phyloP scores from a whole-genome alignment of 352 stramenopile genomes.

The Lagenidium giganteum region DNA sequence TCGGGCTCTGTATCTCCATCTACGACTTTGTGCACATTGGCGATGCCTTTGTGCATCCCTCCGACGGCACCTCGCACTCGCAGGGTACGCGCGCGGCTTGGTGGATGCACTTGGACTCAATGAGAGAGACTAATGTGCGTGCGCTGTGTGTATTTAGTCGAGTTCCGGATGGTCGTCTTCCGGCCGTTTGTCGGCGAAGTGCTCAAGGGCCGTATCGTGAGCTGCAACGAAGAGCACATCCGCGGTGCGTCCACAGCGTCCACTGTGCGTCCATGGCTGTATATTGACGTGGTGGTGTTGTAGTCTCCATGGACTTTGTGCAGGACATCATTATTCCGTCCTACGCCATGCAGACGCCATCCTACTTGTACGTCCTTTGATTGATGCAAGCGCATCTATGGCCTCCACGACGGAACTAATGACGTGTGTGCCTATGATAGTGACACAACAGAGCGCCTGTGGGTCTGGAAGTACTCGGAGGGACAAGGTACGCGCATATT shows the following conservation, averaged over 20 bases:
- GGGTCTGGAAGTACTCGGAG: conserved; percentile 86
- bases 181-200: conserved; percentile 85
- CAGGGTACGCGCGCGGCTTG: conserved; percentile 31
- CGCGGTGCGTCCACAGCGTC: conserved; percentile 26
- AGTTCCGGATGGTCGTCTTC: conserved; percentile 89
- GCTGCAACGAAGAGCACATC: conserved; percentile 87
- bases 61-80: conserved; percentile 83
- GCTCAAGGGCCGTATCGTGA: conserved; percentile 85
- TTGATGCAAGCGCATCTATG: neutral
- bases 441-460: conserved; percentile 70
- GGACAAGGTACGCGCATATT: conserved; percentile 36
- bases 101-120: neutral
- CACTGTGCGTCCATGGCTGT: neutral
- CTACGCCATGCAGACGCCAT: conserved; percentile 84
- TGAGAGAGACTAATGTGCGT: neutral
- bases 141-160: conserved; percentile 28
- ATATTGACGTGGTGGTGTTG: neutral
- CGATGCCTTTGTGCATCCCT: conserved; percentile 79
- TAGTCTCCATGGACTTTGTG: conserved; percentile 88
- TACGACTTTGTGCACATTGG: conserved; percentile 88
- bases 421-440: conserved; percentile 17
- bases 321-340: conserved; percentile 88
- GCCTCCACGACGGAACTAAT: neutral
- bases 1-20: conserved; percentile 84
- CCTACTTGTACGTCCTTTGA: conserved; percentile 61